Evolutionary conservation across 2,329 filamentous ascomycete genomes (phyloP), one percentile per base, ranked within the genome.

Genomic region (Huntiella bhutanensis): DNA sequence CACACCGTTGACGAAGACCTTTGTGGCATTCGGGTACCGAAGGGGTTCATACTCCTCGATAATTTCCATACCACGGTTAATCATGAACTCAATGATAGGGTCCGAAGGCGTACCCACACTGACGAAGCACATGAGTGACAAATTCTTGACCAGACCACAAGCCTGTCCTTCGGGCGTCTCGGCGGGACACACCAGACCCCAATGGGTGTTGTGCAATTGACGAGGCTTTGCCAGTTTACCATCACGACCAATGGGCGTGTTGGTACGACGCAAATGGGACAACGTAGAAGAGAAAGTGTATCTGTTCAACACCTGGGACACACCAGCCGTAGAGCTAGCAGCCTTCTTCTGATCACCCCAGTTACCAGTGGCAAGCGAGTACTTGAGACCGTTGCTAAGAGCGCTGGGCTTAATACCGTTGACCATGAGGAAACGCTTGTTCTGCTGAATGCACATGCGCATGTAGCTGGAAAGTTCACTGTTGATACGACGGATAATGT

Each of bases 281-380:
- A 98, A 65, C 0, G 88, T 96, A 36, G 92, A 98, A 12, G 91
- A 79, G 58, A 95, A 98, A 0, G 92, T 96, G 61, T 96, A 98
- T 60, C 91, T 77, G 67, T 95, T 98, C 57, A 98, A 66, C 64
- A 98, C 92, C 64, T 98, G 91, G 41, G 88, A 96, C 41, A 98
- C 91, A 70, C 91, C 92, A 41, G 91, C 91, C 53, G 92, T 96
- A 1, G 87, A 84, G 55, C 81, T 88, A 55, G 83, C 82, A 15
- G 91, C 87, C 68, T 96, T 98, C 73, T 96, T 98, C 67, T 98
- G 91, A 54, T 98, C 91, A 58, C 91, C 92, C 92, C 91, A 98
- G 64, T 98, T 98, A 54, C 91, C 91, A 11, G 91, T 98, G 19
- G 91, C 88, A 51, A 98, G 70, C 45, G 91, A 95, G 64, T 98